Base-by-base conservation (phyloP, 1,139 yeast species). In the Yamadazyma dendronema region DNA sequence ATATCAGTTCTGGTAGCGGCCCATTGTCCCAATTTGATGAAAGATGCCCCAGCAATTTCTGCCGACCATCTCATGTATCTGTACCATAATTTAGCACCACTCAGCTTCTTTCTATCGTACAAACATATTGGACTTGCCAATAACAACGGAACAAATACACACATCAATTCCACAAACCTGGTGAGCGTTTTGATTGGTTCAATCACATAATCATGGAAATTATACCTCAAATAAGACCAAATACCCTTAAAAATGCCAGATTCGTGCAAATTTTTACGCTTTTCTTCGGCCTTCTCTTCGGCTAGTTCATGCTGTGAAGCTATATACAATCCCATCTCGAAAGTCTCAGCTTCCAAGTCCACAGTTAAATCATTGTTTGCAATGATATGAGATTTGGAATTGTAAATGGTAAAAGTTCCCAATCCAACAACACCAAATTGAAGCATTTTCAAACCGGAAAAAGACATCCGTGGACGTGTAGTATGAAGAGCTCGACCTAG, bases 1-100 rank as follows among this genome's bases (percentile, higher is more conserved):
- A 92, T 85, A 60, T 92, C 99, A 0, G 96, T 86, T 62, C 99
- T 76, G n/a, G 96, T 85, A 3, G 97, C 97, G 0, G 98, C 98
- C 99, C 99, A 92, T 67, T 94, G 98, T 3, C 97, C 98, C 45
- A 92, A 72, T 60, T 92, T 92, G 44, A 92, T 87, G 59, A 92
- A 92, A 5, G 96, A 84, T 2, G 98, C 96, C 1, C 98, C 98
- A 0, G 96, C 96, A 21, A 70, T 47, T 57, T 92, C 96, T 44
- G 94, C 79, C 1, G 85, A 68, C 63, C 77, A 66, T 36, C 90
- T 72, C 28, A 90, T 61, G 41, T 81, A 65, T 38, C 62, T 61
- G 58, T 76, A 90, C 97, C 97, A 92, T 19, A 80, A 35, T 19
- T 72, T 52, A 1, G 90, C 77, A 0, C 96, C 96, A 1, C 70